A percentile compares a stretch with the other conserved stretches of the same genome.
These are phyloP conservation scores for Psidium guajava DNA, from an alignment of 345 rosid genomes.

Conservation along the genomic window DNA sequence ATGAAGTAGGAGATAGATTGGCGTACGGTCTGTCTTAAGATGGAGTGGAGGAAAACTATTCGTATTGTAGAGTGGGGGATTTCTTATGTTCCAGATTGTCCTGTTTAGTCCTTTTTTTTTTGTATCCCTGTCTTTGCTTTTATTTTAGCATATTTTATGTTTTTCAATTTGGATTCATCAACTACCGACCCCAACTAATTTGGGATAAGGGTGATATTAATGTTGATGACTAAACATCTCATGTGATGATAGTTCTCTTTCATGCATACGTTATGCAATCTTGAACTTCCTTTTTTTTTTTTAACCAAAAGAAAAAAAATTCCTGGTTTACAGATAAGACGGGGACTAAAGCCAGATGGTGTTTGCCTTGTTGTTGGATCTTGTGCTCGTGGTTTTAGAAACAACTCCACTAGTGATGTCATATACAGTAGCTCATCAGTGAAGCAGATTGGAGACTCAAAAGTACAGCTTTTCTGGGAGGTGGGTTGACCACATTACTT, in stretches of 20 bases:
- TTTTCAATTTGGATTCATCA: too few relatives aligned
- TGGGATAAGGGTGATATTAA: not conserved
- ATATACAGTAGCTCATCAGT: constrained; percentile 73
- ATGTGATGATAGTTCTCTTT: not conserved
- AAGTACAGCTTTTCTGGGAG: constrained; percentile 94
- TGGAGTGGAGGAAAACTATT: too few relatives aligned
- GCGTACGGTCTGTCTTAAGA: too few relatives aligned
- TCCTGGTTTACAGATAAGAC: constrained; percentile 47
- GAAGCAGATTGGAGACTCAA: constrained; percentile 50
- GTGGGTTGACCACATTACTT: constrained; percentile 18
- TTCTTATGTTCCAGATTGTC: too few relatives aligned
- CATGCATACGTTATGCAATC: not conserved
- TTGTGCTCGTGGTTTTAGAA: constrained; percentile 78
- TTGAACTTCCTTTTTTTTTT: constrained; percentile 2
- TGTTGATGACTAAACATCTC: not conserved
- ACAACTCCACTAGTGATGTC: constrained; percentile 71
- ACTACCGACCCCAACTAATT: too few relatives aligned
- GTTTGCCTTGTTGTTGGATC: constrained; percentile 96
- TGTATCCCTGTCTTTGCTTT: too few relatives aligned
- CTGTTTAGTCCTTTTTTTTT: too few relatives aligned
- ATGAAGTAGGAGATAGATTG: too few relatives aligned
- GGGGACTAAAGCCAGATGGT: constrained; percentile 85
- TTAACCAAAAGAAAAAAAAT: not conserved
- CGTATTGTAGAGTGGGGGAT: too few relatives aligned
- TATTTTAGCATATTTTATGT: too few relatives aligned